Evolutionary conservation across 2,329 filamentous ascomycete species (phyloP).

Genomic region (Juglanconis sp.): DNA sequence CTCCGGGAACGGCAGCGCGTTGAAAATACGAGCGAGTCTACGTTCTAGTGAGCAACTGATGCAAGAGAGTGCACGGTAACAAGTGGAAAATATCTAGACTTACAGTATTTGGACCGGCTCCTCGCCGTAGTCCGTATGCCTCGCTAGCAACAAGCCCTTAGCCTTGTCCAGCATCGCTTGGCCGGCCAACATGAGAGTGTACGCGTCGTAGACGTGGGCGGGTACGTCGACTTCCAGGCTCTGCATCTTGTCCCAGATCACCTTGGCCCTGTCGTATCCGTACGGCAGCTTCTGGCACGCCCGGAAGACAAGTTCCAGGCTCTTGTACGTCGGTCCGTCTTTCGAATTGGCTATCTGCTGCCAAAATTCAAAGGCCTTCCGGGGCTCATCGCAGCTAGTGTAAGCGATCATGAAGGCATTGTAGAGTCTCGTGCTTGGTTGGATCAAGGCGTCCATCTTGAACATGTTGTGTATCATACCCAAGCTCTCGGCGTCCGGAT

Average conservation of each 20-base stretch:
- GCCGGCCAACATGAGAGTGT: slow-evolving; percentile 71
- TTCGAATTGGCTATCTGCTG: slow-evolving; percentile 73
- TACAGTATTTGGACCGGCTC: slow-evolving; percentile 69
- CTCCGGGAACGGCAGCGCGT: slow-evolving; percentile 9
- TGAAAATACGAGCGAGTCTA: slow-evolving; percentile 15
- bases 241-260: slow-evolving; percentile 69
- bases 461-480: slow-evolving; percentile 86
- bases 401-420: slow-evolving; percentile 90
- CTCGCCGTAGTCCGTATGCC: slow-evolving; percentile 63
- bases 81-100: slow-evolving; percentile 31
- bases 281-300: slow-evolving; percentile 64
- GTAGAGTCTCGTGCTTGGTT: slow-evolving; percentile 70
- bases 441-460: slow-evolving; percentile 82
- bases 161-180: slow-evolving; percentile 69
- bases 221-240: slow-evolving; percentile 78
- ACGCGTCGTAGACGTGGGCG: slow-evolving; percentile 69
- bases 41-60: background rate
- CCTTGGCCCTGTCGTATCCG: slow-evolving; percentile 57
- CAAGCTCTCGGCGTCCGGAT: slow-evolving; percentile 61
- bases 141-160: slow-evolving; percentile 61
- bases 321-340: slow-evolving; percentile 84
- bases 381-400: slow-evolving; percentile 62
- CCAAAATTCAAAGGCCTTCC: slow-evolving; percentile 76
- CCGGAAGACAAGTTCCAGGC: slow-evolving; percentile 76
- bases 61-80: background rate